Conservation (phyloP, 2,329 filamentous ascomycete species). For the Aspergillus clavatus region DNA sequence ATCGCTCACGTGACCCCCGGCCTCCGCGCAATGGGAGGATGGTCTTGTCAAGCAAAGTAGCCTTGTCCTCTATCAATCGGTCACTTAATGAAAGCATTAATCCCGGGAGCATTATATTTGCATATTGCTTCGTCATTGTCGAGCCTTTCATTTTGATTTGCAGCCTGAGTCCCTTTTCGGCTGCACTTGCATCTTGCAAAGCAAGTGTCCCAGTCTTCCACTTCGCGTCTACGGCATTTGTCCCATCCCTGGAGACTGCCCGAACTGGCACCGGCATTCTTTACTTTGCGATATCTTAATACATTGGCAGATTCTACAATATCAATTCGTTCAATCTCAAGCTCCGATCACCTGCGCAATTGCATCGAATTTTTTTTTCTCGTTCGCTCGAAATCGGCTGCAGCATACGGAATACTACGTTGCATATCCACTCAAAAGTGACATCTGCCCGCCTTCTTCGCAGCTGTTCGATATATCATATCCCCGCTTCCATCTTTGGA, state of each 20-base stretch:
- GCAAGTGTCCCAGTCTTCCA: neutral
- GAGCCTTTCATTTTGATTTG: neutral
- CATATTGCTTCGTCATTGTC: neutral
- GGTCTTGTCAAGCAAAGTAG: conserved; percentile 8
- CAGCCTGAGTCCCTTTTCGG: neutral
- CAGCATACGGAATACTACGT: neutral
- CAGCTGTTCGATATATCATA: no score
- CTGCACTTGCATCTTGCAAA: neutral
- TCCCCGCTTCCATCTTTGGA: neutral
- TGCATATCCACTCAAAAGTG: neutral
- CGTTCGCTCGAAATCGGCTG: neutral
- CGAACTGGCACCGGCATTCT: neutral
- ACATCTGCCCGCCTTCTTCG: neutral
- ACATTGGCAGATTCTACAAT: neutral
- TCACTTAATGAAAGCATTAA: neutral
- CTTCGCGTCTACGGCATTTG: neutral
- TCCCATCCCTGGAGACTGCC: neutral
- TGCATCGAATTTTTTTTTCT: neutral
- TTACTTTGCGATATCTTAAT: neutral
- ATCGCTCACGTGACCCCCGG: conserved; percentile 12
- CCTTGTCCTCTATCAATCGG: neutral
- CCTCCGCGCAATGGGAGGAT: conserved; percentile 6
- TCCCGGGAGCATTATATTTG: neutral
- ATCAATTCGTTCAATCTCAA: neutral
- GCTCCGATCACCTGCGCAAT: neutral